Evolutionary conservation across 495 filamentous ascomycete species (phyloP).

Genomic region (Stereocaulon alpinum): DNA sequence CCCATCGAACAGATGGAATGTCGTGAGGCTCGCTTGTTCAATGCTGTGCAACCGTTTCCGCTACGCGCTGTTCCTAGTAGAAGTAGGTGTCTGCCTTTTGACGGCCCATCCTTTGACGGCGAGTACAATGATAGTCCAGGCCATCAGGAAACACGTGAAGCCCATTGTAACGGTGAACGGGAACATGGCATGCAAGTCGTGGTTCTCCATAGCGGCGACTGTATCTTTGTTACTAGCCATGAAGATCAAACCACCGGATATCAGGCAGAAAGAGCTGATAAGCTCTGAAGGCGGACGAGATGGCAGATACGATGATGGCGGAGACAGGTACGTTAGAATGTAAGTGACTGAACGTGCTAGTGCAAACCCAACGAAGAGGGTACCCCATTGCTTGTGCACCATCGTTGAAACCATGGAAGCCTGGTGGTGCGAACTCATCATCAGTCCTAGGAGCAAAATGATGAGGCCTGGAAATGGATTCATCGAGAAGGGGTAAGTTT

Average conservation of each 20-base stretch:
- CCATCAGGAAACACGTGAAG: constrained; percentile 72
- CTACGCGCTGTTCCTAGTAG: background rate
- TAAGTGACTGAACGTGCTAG: constrained; percentile 73
- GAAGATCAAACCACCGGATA: constrained; percentile 80
- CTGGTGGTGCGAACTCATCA: constrained; percentile 95
- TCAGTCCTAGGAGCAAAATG: constrained; percentile 74
- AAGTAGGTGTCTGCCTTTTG: background rate
- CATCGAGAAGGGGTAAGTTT: constrained; percentile 62
- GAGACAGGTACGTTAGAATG: constrained; percentile 64
- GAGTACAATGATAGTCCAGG: constrained; percentile 65
- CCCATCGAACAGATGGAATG: background rate
- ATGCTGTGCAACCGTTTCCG: background rate
- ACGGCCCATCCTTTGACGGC: constrained; percentile 88
- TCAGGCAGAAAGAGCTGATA: constrained; percentile 73
- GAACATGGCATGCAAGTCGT: constrained; percentile 75
- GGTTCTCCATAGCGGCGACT: constrained; percentile 63
- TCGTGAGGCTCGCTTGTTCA: background rate
- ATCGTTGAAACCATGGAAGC: constrained; percentile 73
- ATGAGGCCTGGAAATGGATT: constrained; percentile 86
- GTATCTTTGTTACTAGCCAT: constrained; percentile 79
- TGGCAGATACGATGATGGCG: constrained; percentile 75
- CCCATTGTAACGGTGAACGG: constrained; percentile 86
- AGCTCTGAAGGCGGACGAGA: constrained; percentile 87
- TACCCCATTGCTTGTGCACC: constrained; percentile 93
- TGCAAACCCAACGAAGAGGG: constrained; percentile 70